Evolutionary conservation across 225 moss, liverwort and hornwort genomes (phyloP).

Genomic region (Polytrichum commune): DNA sequence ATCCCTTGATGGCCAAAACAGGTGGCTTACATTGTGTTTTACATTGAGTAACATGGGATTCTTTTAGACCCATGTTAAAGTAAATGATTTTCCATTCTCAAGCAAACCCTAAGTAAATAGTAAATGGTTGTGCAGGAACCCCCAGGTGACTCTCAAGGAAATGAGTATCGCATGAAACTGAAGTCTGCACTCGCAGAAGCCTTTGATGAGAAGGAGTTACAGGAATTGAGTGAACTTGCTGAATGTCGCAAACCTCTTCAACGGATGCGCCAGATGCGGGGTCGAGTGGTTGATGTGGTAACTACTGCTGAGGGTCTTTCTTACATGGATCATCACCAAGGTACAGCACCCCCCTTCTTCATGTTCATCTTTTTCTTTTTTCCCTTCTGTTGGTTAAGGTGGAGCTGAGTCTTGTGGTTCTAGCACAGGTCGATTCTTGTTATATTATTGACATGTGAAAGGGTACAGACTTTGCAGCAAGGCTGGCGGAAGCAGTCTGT

Average conservation of each 20-base stretch:
- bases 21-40: neutral
- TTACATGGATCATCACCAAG: conserved; percentile 57
- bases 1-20: neutral
- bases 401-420: too few species aligned
- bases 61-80: too few species aligned
- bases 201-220: conserved; percentile 34
- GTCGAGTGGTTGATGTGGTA: conserved; percentile 34
- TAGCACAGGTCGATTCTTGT: too few species aligned
- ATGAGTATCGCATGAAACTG: conserved; percentile 39
- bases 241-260: conserved; percentile 43
- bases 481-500: conserved; percentile 26
- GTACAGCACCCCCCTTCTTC: conserved; percentile 18
- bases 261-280: conserved; percentile 44
- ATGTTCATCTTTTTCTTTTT: neutral
- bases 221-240: conserved; percentile 21
- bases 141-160: conserved; percentile 30
- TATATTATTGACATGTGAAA: neutral
- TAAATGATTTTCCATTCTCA: too few species aligned
- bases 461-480: conserved; percentile 39
- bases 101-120: too few species aligned
- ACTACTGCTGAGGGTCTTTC: conserved; percentile 43
- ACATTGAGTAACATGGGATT: too few species aligned
- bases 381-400: neutral
- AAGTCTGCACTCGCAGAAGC: conserved; percentile 30
- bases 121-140: conserved; percentile 28